Conservation (phyloP, 2,329 filamentous ascomycete species). For the Fusarium equiseti region DNA sequence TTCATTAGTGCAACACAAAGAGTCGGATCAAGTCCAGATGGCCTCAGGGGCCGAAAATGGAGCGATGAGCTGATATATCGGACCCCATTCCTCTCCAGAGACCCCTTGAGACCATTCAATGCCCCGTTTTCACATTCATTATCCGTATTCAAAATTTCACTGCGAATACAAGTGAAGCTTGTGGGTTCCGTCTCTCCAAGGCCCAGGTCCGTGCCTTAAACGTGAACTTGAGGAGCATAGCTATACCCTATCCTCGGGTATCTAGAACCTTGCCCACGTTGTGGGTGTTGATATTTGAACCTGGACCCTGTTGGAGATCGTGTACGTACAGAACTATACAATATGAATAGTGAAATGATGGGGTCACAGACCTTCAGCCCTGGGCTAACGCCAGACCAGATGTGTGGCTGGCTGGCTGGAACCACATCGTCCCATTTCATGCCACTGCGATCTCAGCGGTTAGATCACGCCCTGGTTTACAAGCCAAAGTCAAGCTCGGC, state of each 20-base stretch:
- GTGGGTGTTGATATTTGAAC: neutral
- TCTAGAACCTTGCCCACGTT: neutral
- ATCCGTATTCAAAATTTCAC: neutral
- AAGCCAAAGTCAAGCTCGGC: neutral
- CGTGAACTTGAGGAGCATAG: neutral
- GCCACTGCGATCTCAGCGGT: neutral
- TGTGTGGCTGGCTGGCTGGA: constrained; percentile 21
- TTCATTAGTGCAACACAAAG: neutral
- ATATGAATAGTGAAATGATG: constrained; percentile 3
- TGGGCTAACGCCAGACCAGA: constrained; percentile 22
- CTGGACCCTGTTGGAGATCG: constrained; percentile 11
- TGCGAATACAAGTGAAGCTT: neutral
- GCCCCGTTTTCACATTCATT: neutral
- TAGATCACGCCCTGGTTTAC: constrained; percentile 4
- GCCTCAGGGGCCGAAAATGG: neutral
- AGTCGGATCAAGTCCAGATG: neutral
- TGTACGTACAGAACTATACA: neutral
- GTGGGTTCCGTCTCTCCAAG: neutral
- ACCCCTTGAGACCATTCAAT: neutral
- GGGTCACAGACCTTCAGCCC: constrained; percentile 18
- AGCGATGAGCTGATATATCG: neutral
- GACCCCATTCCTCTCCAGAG: neutral
- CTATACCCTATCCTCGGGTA: constrained; percentile 1
- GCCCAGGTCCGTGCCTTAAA: constrained; percentile 3
- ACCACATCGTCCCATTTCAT: constrained; percentile 17